A percentile compares a stretch with the other conserved stretches of the same genome.
phyloP scores from a whole-genome alignment of 176 grass and related monocot species.

The Zea luxurians region DNA sequence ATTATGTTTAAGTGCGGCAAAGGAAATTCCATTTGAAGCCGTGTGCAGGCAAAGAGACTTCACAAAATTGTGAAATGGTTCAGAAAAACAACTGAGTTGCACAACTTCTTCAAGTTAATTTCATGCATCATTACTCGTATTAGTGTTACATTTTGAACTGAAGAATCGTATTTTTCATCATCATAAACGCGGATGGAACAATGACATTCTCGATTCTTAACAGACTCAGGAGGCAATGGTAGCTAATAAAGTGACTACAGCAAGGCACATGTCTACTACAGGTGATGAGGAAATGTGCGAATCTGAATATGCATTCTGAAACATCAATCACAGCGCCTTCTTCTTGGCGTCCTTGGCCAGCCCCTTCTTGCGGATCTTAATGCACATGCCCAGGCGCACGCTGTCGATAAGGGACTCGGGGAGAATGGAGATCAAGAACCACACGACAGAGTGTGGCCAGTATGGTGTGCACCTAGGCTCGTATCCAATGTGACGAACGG shows the following conservation, averaged over 20 bases:
- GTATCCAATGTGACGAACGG: slow-evolving; percentile 72
- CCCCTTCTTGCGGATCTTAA: slow-evolving; percentile 77
- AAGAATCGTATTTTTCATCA: slow-evolving; percentile 24
- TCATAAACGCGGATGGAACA: slow-evolving; percentile 26
- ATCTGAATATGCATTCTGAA: slow-evolving; percentile 31
- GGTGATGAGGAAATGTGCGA: not conserved
- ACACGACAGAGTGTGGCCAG: slow-evolving; percentile 78
- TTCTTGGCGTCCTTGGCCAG: slow-evolving; percentile 67
- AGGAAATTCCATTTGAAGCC: not conserved
- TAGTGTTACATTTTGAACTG: slow-evolving; percentile 15
- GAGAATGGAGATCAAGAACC: slow-evolving; percentile 67
- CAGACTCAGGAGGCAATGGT: slow-evolving; percentile 3
- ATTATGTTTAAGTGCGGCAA: not conserved
- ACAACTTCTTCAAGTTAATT: not conserved
- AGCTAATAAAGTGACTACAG: slow-evolving; percentile 26
- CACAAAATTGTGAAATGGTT: not conserved
- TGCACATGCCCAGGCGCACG: slow-evolving; percentile 63
- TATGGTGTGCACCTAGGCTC: slow-evolving; percentile 80
- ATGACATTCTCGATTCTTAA: slow-evolving; percentile 13
- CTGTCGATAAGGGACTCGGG: slow-evolving; percentile 60
- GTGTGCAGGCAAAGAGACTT: not conserved
- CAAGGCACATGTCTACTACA: slow-evolving; percentile 28
- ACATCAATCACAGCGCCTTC: slow-evolving; percentile 60
- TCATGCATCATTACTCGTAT: slow-evolving; percentile 8
- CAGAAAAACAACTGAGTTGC: not conserved